Base-by-base conservation (phyloP, 306 rosid genomes). In the Prunus mume region DNA sequence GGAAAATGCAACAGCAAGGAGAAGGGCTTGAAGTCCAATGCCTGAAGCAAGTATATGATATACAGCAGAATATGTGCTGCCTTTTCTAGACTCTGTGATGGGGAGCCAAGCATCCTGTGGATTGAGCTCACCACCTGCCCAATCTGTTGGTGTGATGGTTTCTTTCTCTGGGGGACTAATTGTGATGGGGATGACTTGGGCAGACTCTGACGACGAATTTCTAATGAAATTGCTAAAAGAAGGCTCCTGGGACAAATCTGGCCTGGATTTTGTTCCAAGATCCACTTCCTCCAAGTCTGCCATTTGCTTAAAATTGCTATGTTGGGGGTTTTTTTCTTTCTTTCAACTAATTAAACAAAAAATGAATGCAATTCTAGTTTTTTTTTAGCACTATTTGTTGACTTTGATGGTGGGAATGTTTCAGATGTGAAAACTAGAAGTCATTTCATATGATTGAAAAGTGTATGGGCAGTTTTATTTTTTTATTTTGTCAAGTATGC, bases 51-150 rank as follows among this genome's bases (percentile, higher is more conserved):
- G 87, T 30, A 87, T 76, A 15, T 87, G 93, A 70, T 87, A 87
- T 65, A 91, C 89, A 73, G 89, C 89, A 58, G 84, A 85, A 12
- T 64, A 89, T 22, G 84, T 82, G 61, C 85, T 87, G 1, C 93
- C 93, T 72, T 83, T 85, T 57, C 91, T 83, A 2, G 93, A 89
- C 74, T 89, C 89, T 55, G 91, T 89, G 58, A 89, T 85, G 17
- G 93, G 93, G 10, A 89, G 84, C 91, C 93, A 89, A 68, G 87
- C 89, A 78, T 89, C 91, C 0, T 89, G 88, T 77, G 84, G 87
- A 22, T 85, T 83, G 78, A 86, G 86, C 56, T 86, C 69, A 11
- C 9, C 50, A 11, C 15, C 50, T 19, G 2, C 22, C 51, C 70
- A 12, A 15, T 32, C 47, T 34, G 52, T 57, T 8, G 63, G 63